A percentile compares a stretch with the other conserved stretches of the same genome.
These are phyloP conservation scores for Liquidambar formosana DNA, from an alignment of 164 flowering plant species.

Conservation along the genomic window DNA sequence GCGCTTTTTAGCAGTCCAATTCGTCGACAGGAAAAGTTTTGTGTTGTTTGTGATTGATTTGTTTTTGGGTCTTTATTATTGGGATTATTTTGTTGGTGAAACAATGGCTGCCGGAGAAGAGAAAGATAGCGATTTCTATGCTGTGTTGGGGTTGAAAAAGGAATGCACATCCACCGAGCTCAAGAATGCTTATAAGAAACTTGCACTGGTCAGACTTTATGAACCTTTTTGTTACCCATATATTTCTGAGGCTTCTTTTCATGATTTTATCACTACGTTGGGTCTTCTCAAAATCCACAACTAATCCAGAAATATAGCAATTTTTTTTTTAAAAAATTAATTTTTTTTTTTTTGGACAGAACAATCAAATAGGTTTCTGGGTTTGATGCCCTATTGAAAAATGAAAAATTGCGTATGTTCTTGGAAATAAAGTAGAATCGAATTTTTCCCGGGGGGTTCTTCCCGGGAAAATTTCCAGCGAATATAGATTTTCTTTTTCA, in stretches of 20 bases:
- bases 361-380: neutral
- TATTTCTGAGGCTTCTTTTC: neutral
- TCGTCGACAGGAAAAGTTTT: slow-evolving; percentile 22
- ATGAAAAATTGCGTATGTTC: neutral
- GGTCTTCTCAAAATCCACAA: too few species aligned
- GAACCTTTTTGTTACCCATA: too few species aligned
- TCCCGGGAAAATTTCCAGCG: too few species aligned
- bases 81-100: neutral
- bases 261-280: too few species aligned
- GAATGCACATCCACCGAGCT: slow-evolving; percentile 74
- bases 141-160: slow-evolving; percentile 74
- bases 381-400: neutral
- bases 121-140: slow-evolving; percentile 56
- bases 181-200: slow-evolving; percentile 75
- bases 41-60: neutral
- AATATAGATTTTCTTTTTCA: too few species aligned
- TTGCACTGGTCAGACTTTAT: slow-evolving; percentile 69
- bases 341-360: neutral
- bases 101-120: slow-evolving; percentile 55
- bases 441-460: too few species aligned
- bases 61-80: neutral
- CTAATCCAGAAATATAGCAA: too few species aligned
- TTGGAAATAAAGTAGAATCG: neutral
- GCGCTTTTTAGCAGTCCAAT: slow-evolving; percentile 1
- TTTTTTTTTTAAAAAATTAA: too few species aligned